Evolutionary conservation across 352 stramenopile species (phyloP).

Genomic region (Phytophthora ramorum): DNA sequence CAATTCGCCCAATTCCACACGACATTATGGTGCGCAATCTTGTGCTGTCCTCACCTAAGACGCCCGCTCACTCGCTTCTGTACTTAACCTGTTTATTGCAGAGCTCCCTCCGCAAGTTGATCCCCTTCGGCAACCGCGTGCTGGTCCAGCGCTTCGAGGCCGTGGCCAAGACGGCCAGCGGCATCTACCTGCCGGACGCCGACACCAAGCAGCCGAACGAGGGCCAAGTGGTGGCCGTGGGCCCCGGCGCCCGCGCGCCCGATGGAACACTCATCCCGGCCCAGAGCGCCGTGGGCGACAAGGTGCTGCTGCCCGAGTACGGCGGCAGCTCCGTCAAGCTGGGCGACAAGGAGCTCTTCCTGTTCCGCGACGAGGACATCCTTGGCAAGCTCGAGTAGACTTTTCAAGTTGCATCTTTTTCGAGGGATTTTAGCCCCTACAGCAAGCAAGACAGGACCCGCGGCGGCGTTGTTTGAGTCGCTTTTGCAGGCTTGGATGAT

Average conservation of each 20-base stretch:
- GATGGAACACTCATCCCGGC: slow-evolving; percentile 91
- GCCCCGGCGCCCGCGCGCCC: slow-evolving; percentile 89
- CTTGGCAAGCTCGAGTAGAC: slow-evolving; percentile 95
- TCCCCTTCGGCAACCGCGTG: slow-evolving; percentile 95
- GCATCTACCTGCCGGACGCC: slow-evolving; percentile 95
- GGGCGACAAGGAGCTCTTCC: slow-evolving; percentile 91
- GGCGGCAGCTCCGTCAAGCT: slow-evolving; percentile 94
- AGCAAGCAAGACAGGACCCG: slow-evolving; percentile 6
- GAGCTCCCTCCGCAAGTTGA: slow-evolving; percentile 87
- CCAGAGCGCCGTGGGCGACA: slow-evolving; percentile 92
- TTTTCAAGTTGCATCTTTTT: slow-evolving; percentile 15
- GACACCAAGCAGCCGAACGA: slow-evolving; percentile 95
- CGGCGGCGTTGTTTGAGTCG: slow-evolving; percentile 12
- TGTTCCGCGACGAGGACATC: slow-evolving; percentile 97
- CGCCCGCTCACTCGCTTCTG: background rate
- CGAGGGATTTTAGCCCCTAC: background rate
- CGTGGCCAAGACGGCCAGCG: slow-evolving; percentile 92
- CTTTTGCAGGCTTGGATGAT: background rate
- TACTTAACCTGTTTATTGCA: slow-evolving; percentile 15
- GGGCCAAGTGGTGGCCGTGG: slow-evolving; percentile 94
- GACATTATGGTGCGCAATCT: slow-evolving; percentile 24
- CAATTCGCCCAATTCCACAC: slow-evolving; percentile 36
- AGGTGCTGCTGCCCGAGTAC: slow-evolving; percentile 97
- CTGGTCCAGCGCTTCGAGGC: slow-evolving; percentile 94
- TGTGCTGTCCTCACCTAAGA: background rate